Percentiles rank a stretch among this genome's conserved stretches.
Conservation (phyloP, 2,329 filamentous ascomycete species). For the Coniochaeta sp. region DNA sequence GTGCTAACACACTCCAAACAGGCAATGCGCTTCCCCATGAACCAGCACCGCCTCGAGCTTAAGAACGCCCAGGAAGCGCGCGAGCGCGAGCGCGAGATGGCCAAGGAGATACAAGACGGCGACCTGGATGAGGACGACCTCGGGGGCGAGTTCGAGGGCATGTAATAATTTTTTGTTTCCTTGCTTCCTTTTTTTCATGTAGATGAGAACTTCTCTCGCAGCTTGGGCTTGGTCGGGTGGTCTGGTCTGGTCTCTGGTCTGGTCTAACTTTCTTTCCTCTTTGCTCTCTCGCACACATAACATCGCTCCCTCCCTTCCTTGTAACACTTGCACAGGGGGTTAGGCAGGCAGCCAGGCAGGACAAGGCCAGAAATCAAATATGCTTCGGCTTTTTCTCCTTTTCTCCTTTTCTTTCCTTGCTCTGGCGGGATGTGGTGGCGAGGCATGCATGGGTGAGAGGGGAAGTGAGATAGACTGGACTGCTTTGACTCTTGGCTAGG, state of each 20-base stretch:
- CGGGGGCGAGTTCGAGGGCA: slow-evolving; percentile 90
- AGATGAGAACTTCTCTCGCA: background rate
- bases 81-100: slow-evolving; percentile 91
- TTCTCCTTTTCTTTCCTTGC: no score
- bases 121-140: slow-evolving; percentile 96
- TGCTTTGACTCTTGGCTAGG: no score
- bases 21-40: slow-evolving; percentile 99
- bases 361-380: no score
- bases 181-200: background rate
- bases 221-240: background rate
- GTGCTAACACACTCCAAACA: slow-evolving; percentile 29
- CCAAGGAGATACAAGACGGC: slow-evolving; percentile 97
- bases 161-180: slow-evolving; percentile 48
- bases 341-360: background rate
- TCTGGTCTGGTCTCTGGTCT: background rate
- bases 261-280: no score
- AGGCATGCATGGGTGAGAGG: no score
- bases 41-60: slow-evolving; percentile 92
- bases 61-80: slow-evolving; percentile 99
- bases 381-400: no score
- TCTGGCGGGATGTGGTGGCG: no score
- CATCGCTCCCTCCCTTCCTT: slow-evolving; percentile 8
- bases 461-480: no score
- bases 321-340: slow-evolving; percentile 12
- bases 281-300: no score